Percentiles rank a stretch among this genome's conserved stretches.
These are phyloP conservation scores for Prasinococcaceae sp. DNA, from an alignment of 139 green algal genomes.

Conservation along the genomic window DNA sequence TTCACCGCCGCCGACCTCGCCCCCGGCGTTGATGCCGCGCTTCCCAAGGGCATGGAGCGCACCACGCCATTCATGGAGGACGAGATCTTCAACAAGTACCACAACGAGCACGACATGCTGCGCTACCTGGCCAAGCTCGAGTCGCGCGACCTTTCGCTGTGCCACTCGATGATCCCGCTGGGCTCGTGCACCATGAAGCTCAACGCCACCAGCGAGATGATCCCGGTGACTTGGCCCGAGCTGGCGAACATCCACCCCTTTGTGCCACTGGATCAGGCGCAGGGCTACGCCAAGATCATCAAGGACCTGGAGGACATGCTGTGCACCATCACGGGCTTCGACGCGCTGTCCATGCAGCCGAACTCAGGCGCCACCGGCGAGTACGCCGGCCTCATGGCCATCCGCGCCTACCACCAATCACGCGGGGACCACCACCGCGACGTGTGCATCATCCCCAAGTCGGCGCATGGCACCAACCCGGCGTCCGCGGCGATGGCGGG, in stretches of 20 bases:
- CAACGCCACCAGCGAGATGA: conserved; percentile 96
- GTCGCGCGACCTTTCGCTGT: conserved; percentile 86
- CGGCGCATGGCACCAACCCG: conserved; percentile 95
- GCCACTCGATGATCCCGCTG: conserved; percentile 96
- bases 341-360: conserved; percentile 86
- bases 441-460: conserved; percentile 97
- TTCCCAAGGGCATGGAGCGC: conserved; percentile 38
- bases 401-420: conserved; percentile 81
- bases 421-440: conserved; percentile 70
- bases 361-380: conserved; percentile 90
- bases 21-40: conserved; percentile 19
- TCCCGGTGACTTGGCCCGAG: conserved; percentile 95
- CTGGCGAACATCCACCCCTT: conserved; percentile 94
- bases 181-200: conserved; percentile 99
- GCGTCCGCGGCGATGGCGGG: conserved; percentile 90
- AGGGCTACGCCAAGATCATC: conserved; percentile 89
- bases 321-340: conserved; percentile 92
- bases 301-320: conserved; percentile 78
- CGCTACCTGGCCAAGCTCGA: conserved; percentile 93
- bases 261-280: conserved; percentile 65
- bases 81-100: conserved; percentile 56
- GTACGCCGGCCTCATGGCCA: conserved; percentile 97
- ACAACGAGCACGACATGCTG: conserved; percentile 83
- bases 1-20: conserved; percentile 68
- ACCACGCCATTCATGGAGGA: conserved; percentile 47